phyloP scores from a whole-genome alignment of 106 monocot species.

The Phalaenopsis equestris region DNA sequence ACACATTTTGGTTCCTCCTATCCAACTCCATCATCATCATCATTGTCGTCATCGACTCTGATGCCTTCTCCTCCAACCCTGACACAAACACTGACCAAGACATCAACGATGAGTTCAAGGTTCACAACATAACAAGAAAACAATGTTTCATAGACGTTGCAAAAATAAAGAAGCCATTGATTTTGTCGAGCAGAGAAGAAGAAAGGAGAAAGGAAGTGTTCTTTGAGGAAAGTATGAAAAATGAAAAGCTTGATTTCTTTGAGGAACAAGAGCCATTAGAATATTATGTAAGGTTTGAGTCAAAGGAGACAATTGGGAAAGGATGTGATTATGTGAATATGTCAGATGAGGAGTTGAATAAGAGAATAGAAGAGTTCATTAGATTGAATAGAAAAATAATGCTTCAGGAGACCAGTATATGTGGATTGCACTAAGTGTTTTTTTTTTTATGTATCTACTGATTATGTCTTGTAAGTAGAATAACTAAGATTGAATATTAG shows the following conservation, averaged over 20 bases:
- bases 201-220: neutral
- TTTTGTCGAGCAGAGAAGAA: neutral
- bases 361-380: slow-evolving; percentile 71
- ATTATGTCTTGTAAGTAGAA: too few species aligned
- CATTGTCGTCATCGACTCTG: slow-evolving; percentile 54
- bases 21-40: slow-evolving; percentile 69
- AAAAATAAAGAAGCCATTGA: neutral
- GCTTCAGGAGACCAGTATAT: neutral
- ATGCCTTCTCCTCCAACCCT: slow-evolving; percentile 19
- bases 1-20: slow-evolving; percentile 70
- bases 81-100: neutral
- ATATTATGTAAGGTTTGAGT: too few species aligned
- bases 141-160: neutral
- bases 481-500: too few species aligned
- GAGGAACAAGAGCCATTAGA: too few species aligned
- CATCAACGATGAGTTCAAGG: slow-evolving; percentile 15
- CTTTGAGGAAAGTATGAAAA: too few species aligned
- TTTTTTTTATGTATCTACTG: too few species aligned
- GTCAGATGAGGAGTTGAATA: slow-evolving; percentile 67
- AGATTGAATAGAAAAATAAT: slow-evolving; percentile 48
- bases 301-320: neutral
- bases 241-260: neutral
- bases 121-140: too few species aligned
- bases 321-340: slow-evolving; percentile 34
- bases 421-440: too few species aligned